Base-by-base conservation (phyloP, 768 basidiomycete species). In the Imleria badia region DNA sequence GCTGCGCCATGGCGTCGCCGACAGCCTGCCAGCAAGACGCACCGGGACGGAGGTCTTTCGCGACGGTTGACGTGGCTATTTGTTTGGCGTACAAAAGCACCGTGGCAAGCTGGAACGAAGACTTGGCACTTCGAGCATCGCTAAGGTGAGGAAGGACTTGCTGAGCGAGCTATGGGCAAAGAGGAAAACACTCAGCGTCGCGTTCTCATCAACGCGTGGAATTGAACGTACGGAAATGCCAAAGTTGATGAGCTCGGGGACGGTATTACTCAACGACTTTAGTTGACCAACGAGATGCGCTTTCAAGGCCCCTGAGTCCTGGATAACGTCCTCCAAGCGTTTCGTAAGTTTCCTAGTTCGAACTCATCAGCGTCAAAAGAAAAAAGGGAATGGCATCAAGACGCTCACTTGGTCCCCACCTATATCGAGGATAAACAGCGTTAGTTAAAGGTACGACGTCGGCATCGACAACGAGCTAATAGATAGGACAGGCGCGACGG, bases 11-110 rank as follows among this genome's bases (percentile, higher is more conserved):
- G 42, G 85, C 84, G 38, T 81, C 81, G 20, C 81, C 78, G 20
- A 96, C 82, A 9, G 86, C 82, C 11, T 91, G 85, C 93, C 94
- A n/a, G n/a, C n/a, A n/a, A n/a, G n/a, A n/a, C n/a, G n/a, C n/a
- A n/a, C n/a, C n/a, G n/a, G n/a, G n/a, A 96, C 83, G 85, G 52
- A 82, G 73, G 36, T 81, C 79, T 64, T 87, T 89, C 23, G 80
- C 86, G 29, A 84, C 87, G 12, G 81, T 92, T 38, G 82, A 82
- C 52, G 75, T 75, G 41, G 89, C 89, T 20, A 84, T 88, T 62
- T 94, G 82, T 56, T 83, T 85, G 30, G 89, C 86, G 60, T 87
- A 84, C 14, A 76, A 75, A 34, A 94, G 72, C 12, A 97, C 80
- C 0, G 83, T 82, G 2, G 81, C 73, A 50, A 97, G 71, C 62